Conservation (phyloP, 495 filamentous ascomycete genomes). For the Delitschia confertaspora region DNA sequence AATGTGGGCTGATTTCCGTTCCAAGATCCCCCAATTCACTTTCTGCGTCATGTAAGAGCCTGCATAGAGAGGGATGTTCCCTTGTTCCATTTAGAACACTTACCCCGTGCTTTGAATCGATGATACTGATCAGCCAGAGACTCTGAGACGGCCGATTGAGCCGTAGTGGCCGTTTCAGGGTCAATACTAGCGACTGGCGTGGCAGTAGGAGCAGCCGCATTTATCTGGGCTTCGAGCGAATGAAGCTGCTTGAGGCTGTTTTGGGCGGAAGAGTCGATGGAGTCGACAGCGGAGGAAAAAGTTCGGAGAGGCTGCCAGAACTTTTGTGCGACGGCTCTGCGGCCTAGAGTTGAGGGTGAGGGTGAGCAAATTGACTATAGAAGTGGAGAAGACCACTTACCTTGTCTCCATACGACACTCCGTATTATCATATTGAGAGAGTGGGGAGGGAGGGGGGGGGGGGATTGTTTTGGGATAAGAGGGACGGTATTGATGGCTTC, state of each 20-base stretch:
- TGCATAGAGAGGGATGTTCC: background rate
- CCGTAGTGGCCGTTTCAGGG: conserved; percentile 4
- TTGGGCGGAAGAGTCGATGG: conserved; percentile 14
- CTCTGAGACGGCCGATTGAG: conserved; percentile 3
- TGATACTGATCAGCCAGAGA: conserved; percentile 23
- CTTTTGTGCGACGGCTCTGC: conserved; percentile 3
- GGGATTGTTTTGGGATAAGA: background rate
- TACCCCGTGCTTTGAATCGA: conserved; percentile 22
- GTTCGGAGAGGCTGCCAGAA: background rate
- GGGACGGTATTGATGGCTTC: no score
- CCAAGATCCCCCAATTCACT: conserved; percentile 43
- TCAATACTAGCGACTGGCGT: conserved; percentile 5
- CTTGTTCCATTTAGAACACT: background rate
- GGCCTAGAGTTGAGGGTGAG: conserved; percentile 4
- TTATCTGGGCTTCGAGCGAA: conserved; percentile 23
- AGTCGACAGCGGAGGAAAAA: conserved; percentile 16
- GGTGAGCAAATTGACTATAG: conserved; percentile 5
- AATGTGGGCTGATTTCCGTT: conserved; percentile 45
- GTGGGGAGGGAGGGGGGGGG: background rate
- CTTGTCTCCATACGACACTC: conserved; percentile 20
- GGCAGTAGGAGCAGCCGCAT: background rate
- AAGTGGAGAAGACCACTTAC: conserved; percentile 1
- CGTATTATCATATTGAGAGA: conserved; percentile 28
- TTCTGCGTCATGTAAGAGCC: conserved; percentile 30
- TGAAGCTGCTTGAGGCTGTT: conserved; percentile 21